Evolutionary conservation across 768 basidiomycete genomes (phyloP), one percentile per base, ranked within the genome.

Genomic region (Suillus bovinus): DNA sequence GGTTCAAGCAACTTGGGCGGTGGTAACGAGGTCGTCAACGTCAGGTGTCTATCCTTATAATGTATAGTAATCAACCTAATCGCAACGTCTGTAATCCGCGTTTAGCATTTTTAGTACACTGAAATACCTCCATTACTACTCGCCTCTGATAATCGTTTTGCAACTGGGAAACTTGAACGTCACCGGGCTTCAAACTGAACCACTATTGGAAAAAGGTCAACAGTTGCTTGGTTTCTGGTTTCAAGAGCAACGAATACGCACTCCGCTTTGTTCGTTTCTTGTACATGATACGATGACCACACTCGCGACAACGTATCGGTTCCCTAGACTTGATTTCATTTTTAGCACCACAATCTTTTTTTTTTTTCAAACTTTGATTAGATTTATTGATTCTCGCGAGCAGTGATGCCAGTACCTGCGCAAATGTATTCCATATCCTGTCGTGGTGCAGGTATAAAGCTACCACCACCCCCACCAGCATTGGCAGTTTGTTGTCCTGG

Each of bases 221-320:
- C 52, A 47, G 22, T 5, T 68, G 60, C 65, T 54, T 44, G 47
- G 31, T 27, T 41, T 56, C 13, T 44, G 41, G 31, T 27, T 38
- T 58, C 13, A 24, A 16, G 38, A 6, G 33, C 2, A 46, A 17
- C 24, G n/a, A 6, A 58, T 22, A 80, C 94, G 73, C 69, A 98
- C 96, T 96, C 82, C 94, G 82, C 71, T 85, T 92, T 27, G 95
- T 96, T 70, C 96, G 81, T 76, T 96, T 97, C 79, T 99, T 99
- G 78, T 97, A 98, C 93, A 99, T 95, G 74, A 99, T 96, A 58
- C 96, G 87, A 76, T 98, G 96, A 4, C 96, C 96, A 71, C 96
- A 99, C 72, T 98, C 94, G 67, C 91, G 84, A 78, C 96, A 99
- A 61, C 96, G 89, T 66, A 98, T 96, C 47, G 94, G 93, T 74